Evolutionary conservation across 371 early-diverging fungal species (phyloP).

Genomic region (Blyttiomyces sp.): DNA sequence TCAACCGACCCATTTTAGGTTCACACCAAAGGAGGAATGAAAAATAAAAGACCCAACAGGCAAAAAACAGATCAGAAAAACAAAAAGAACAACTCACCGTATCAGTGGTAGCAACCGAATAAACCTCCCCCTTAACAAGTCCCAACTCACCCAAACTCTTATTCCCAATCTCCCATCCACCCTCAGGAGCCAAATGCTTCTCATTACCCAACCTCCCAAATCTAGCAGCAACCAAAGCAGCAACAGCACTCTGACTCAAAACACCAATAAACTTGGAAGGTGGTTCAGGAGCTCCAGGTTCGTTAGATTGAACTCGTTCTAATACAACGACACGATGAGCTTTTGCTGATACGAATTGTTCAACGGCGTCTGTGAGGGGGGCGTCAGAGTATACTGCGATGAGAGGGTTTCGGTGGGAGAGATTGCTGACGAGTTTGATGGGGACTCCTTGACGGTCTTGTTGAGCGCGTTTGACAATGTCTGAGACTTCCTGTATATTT

Average conservation of each 20-base stretch:
- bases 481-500: conserved; percentile 39
- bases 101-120: conserved; percentile 28
- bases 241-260: conserved; percentile 30
- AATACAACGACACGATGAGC: conserved; percentile 37
- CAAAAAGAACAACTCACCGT: conserved; percentile 19
- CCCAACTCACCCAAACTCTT: conserved; percentile 34
- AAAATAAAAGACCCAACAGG: conserved; percentile 3
- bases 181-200: conserved; percentile 1
- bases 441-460: conserved; percentile 36
- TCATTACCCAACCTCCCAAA: conserved; percentile 28
- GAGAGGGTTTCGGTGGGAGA: conserved; percentile 35
- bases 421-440: conserved; percentile 38
- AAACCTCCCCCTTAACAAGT: conserved; percentile 32
- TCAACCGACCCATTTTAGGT: too few species aligned
- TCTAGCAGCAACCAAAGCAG: conserved; percentile 28
- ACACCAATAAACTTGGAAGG: conserved; percentile 33
- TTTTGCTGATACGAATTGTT: conserved; percentile 15
- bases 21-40: too few species aligned
- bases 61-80: neutral
- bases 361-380: conserved; percentile 23
- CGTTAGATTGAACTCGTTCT: conserved; percentile 1
- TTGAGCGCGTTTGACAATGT: conserved; percentile 37
- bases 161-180: conserved; percentile 26
- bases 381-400: conserved; percentile 29
- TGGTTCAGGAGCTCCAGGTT: neutral